Percentiles rank a stretch among this genome's conserved stretches.
Evolutionary conservation across 192 early-diverging fungal genomes (phyloP).

Genomic region (Oehlia diaphana): DNA sequence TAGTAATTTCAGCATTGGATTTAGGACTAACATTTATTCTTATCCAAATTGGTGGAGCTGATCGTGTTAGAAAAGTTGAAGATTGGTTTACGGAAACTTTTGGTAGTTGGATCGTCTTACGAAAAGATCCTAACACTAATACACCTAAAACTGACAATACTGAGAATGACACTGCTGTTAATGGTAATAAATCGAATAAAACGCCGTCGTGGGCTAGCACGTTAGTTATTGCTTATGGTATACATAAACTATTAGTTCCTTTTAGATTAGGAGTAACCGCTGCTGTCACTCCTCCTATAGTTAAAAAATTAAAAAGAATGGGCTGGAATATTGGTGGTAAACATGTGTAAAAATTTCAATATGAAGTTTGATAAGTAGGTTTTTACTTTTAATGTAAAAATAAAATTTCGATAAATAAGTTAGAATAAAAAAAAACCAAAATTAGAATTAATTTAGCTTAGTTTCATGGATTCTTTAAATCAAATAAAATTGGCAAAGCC

Average conservation of each 20-base stretch:
- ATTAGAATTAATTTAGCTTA: no score
- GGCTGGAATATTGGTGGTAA: conserved; percentile 44
- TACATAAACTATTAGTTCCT: conserved; percentile 61
- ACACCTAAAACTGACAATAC: neutral
- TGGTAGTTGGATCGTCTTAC: conserved; percentile 32
- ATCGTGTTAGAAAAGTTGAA: conserved; percentile 46
- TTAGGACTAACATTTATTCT: conserved; percentile 49
- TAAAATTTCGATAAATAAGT: no score
- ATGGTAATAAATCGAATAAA: conserved; percentile 29
- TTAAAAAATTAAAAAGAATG: conserved; percentile 44
- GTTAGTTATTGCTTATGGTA: conserved; percentile 61
- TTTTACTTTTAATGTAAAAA: no score
- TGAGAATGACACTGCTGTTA: conserved; percentile 19
- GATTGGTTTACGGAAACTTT: conserved; percentile 43
- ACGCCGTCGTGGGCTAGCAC: conserved; percentile 47
- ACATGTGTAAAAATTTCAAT: neutral
- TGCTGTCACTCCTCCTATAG: conserved; percentile 51
- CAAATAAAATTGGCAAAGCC: no score
- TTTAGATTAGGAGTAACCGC: conserved; percentile 55
- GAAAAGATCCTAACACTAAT: conserved; percentile 27
- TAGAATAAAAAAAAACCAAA: no score
- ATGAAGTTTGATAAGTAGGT: no score
- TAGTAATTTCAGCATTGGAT: conserved; percentile 46
- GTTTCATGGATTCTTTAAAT: no score
- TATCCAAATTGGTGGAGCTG: conserved; percentile 48